Base-by-base conservation (phyloP, 1,284 basidiomycete species). In the Leccinum griseonigrum region DNA sequence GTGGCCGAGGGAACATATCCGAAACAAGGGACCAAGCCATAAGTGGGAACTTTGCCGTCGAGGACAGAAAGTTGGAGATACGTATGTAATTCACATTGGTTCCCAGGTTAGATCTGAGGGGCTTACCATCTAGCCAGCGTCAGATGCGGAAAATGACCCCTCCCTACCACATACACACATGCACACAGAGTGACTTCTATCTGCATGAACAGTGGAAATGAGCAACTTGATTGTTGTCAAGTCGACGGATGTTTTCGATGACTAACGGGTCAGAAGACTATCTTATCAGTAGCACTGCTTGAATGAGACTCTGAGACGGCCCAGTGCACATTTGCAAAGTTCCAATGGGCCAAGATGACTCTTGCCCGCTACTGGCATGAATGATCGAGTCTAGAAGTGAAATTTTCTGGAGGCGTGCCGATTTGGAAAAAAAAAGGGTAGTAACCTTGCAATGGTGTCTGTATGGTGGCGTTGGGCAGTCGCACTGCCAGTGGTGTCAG, bases 211-310 rank as follows among this genome's bases (percentile, higher is more conserved):
- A 40, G 34, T 38, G 14, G 36, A 38, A 38, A 38, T 38, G 36
- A 38, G 6, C 10, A 43, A 43, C 43, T 22, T 22, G 67, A 68
- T 70, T 66, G 68, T 70, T 34, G 69, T 65, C 59, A 69, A 50
- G 69, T 51, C 54, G 48, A 60, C 66, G 34, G 40, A 40, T 22
- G 36, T 14, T 34, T 57, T 14, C 26, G 26, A 4, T 48, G 54
- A 28, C 43, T 38, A n/a, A 36, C 29, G 46, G 29, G 38, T 43
- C 40, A 43, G 40, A 43, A 43, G n/a, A 18, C 32, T 34, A 56
- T 22, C 57, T 56, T 51, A 38, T 51, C 16, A 55, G 55, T 58
- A 18, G 40, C 40, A 36, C 16, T n/a, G 9, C 40, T 43, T 9
- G 40, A 10, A 18, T 2, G n/a, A 43, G 40, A 43, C 18, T 43